phyloP scores from a whole-genome alignment of 1,284 basidiomycete species.

The Vanrija humicola region DNA sequence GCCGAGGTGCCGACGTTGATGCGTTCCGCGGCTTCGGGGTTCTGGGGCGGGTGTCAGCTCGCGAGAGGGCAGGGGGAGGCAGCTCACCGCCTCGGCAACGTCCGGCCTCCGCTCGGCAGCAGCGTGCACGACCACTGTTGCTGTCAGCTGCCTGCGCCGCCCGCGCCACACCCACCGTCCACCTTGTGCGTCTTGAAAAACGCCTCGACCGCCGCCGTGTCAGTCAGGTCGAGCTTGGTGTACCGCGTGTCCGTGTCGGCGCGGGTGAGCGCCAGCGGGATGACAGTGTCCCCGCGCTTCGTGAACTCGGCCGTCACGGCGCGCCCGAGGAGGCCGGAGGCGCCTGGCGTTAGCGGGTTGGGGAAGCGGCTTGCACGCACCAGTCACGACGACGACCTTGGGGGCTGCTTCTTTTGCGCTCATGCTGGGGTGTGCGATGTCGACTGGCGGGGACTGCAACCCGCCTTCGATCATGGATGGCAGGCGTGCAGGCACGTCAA shows the following conservation, averaged over 20 bases:
- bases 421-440: background rate
- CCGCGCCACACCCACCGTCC: slow-evolving; percentile 27
- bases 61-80: slow-evolving; percentile 9
- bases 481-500: background rate
- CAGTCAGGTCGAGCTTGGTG: slow-evolving; percentile 51
- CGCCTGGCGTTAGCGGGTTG: slow-evolving; percentile 32
- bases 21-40: slow-evolving; percentile 49
- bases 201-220: slow-evolving; percentile 42
- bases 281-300: slow-evolving; percentile 37
- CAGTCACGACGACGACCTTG: slow-evolving; percentile 30
- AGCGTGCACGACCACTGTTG: slow-evolving; percentile 51
- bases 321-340: slow-evolving; percentile 54
- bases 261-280: slow-evolving; percentile 49
- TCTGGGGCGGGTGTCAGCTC: slow-evolving; percentile 19
- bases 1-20: slow-evolving; percentile 53
- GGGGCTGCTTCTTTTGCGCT: background rate
- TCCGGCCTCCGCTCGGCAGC: slow-evolving; percentile 53
- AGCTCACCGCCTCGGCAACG: slow-evolving; percentile 43
- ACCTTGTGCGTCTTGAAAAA: slow-evolving; percentile 45
- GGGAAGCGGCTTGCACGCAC: slow-evolving; percentile 5
- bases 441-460: no score
- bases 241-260: slow-evolving; percentile 34
- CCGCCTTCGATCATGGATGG: no score
- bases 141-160: background rate
- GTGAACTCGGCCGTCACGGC: slow-evolving; percentile 43